Percentiles rank a stretch among this genome's conserved stretches.
Evolutionary conservation across 2,329 filamentous ascomycete species (phyloP).

Genomic region (Stylonectria norvegica): DNA sequence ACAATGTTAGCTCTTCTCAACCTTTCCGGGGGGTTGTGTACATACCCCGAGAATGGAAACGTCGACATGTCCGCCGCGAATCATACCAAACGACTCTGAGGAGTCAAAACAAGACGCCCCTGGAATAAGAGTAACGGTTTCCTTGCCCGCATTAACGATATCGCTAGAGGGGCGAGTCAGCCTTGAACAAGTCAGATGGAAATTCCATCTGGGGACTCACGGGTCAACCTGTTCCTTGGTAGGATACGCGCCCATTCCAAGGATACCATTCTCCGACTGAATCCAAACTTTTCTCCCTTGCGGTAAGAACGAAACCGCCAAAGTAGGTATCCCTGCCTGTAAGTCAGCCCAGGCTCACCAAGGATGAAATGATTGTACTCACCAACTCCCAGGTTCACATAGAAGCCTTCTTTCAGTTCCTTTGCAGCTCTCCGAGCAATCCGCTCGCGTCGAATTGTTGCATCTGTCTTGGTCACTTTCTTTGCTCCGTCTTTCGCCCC

Average conservation of each 20-base stretch:
- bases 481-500: slow-evolving; percentile 36
- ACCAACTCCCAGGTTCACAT: slow-evolving; percentile 74
- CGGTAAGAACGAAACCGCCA: slow-evolving; percentile 75
- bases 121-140: slow-evolving; percentile 76
- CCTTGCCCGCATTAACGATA: slow-evolving; percentile 83
- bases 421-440: slow-evolving; percentile 76
- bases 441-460: slow-evolving; percentile 58
- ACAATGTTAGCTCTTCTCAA: too few relatives aligned
- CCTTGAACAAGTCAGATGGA: too few relatives aligned
- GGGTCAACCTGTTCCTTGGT: slow-evolving; percentile 68
- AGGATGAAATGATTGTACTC: slow-evolving; percentile 2
- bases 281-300: slow-evolving; percentile 71
- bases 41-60: slow-evolving; percentile 72
- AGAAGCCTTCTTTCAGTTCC: slow-evolving; percentile 76
- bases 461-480: slow-evolving; percentile 42
- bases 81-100: slow-evolving; percentile 83
- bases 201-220: slow-evolving; percentile 26
- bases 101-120: slow-evolving; percentile 77
- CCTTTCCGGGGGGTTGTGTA: slow-evolving; percentile 1
- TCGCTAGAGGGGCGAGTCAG: slow-evolving; percentile 42
- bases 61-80: slow-evolving; percentile 78
- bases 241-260: slow-evolving; percentile 81
- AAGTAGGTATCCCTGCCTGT: slow-evolving; percentile 66
- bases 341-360: not conserved
- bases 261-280: slow-evolving; percentile 81